These are phyloP conservation scores for Cladosporium sphaerospermum DNA, from an alignment of 2,329 filamentous ascomycete genomes.

Conservation along the genomic window DNA sequence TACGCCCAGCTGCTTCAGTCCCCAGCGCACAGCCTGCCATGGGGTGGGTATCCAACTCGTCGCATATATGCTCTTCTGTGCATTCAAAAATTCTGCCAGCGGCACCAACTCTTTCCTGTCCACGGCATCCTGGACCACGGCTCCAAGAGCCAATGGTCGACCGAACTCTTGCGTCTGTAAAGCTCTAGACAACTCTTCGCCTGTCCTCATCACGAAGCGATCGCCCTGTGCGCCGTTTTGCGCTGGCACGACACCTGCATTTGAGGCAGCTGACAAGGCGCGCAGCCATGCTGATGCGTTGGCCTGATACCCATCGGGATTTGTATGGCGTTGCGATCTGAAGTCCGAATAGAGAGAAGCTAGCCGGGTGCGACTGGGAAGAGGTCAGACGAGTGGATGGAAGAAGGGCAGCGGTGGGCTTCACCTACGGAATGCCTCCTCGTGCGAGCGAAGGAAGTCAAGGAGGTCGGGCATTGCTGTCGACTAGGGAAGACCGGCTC, in stretches of 20 bases:
- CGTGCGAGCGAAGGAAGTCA: slow-evolving; percentile 49
- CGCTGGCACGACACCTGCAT: slow-evolving; percentile 53
- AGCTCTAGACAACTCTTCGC: slow-evolving; percentile 60
- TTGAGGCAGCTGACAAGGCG: slow-evolving; percentile 63
- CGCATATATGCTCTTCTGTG: slow-evolving; percentile 65
- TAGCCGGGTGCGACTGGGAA: slow-evolving; percentile 58
- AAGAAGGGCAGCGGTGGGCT: slow-evolving; percentile 14
- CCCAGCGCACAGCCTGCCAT: slow-evolving; percentile 69
- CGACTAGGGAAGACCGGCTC: not conserved
- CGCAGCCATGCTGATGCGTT: slow-evolving; percentile 75
- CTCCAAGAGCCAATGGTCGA: slow-evolving; percentile 70
- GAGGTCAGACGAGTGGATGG: slow-evolving; percentile 11
- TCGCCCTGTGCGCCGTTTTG: slow-evolving; percentile 34
- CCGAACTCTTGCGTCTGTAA: slow-evolving; percentile 75
- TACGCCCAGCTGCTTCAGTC: slow-evolving; percentile 57
- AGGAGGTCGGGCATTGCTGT: slow-evolving; percentile 46
- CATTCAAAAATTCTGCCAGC: slow-evolving; percentile 59
- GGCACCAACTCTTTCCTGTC: slow-evolving; percentile 63
- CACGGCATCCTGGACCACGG: slow-evolving; percentile 71
- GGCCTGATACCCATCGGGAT: slow-evolving; percentile 77
- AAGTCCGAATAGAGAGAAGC: slow-evolving; percentile 89
- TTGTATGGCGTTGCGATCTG: slow-evolving; percentile 62
- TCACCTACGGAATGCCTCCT: slow-evolving; percentile 44
- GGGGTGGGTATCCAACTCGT: slow-evolving; percentile 63
- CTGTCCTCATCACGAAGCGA: slow-evolving; percentile 46